Conservation (phyloP, 441 rosid genomes). For the Kokia cookei region DNA sequence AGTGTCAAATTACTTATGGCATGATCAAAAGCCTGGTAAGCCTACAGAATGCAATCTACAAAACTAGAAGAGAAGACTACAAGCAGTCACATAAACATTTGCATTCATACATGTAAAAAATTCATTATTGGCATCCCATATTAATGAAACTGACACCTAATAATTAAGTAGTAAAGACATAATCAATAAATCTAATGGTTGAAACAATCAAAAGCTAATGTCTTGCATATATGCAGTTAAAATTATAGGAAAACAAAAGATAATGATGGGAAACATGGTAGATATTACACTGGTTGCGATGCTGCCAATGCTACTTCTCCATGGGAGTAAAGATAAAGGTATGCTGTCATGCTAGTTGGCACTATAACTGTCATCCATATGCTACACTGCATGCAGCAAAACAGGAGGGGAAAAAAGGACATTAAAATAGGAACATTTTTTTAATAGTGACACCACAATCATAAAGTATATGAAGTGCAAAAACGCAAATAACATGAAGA, state of each 20-base stretch:
- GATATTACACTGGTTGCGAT: conserved; percentile 69
- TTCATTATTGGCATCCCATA: not conserved
- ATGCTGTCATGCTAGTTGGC: conserved; percentile 78
- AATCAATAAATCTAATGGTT: not conserved
- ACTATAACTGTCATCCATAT: conserved; percentile 73
- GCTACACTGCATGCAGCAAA: conserved; percentile 56
- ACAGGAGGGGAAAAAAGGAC: not conserved
- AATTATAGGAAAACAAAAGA: not conserved
- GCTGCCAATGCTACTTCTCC: conserved; percentile 81
- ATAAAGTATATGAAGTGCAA: conserved; percentile 1
- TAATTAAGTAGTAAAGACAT: not conserved
- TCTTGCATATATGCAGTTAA: not conserved
- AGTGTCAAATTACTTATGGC: conserved; percentile 2
- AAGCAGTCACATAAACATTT: not conserved
- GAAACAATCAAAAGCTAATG: not conserved
- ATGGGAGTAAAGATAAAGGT: conserved; percentile 68
- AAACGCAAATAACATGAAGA: not conserved
- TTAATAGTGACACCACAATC: not conserved
- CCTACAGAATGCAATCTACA: not conserved
- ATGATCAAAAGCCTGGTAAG: not conserved
- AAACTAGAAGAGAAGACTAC: not conserved
- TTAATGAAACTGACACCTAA: not conserved
- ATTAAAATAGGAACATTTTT: not conserved
- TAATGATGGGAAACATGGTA: conserved; percentile 20
- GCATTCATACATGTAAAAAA: not conserved